Conservation (phyloP, 1,284 basidiomycete species). For the Schizophyllum amplum region DNA sequence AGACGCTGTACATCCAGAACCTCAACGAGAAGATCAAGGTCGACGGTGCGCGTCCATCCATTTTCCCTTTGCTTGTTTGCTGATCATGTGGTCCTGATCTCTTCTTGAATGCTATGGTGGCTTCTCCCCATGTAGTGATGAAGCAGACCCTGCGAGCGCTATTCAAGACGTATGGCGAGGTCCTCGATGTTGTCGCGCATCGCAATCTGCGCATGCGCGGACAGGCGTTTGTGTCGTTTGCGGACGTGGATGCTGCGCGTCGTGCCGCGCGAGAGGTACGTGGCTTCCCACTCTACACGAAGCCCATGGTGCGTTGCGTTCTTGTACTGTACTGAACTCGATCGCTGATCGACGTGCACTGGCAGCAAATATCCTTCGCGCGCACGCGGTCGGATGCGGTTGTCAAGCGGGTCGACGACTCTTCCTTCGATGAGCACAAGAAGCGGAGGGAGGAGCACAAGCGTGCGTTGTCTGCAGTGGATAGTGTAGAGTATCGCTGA, state of each 20-base stretch:
- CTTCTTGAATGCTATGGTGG: background rate
- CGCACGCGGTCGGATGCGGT: constrained; percentile 84
- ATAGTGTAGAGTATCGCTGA: constrained; percentile 6
- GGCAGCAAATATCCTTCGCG: constrained; percentile 86
- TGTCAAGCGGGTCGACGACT: constrained; percentile 64
- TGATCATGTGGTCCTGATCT: constrained; percentile 8
- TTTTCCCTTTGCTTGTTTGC: background rate
- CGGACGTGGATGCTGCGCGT: constrained; percentile 70
- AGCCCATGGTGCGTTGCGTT: constrained; percentile 74
- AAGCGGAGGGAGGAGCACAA: constrained; percentile 68
- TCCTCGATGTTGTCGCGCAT: constrained; percentile 91
- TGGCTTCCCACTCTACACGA: constrained; percentile 93
- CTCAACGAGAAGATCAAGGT: constrained; percentile 95
- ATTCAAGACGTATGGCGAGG: constrained; percentile 90
- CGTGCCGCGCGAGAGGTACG: constrained; percentile 89
- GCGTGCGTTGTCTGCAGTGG: constrained; percentile 40
- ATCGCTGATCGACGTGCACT: constrained; percentile 1
- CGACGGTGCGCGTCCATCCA: constrained; percentile 41
- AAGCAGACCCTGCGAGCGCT: constrained; percentile 84
- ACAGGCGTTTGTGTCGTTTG: constrained; percentile 95
- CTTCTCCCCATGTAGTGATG: constrained; percentile 43
- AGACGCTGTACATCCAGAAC: constrained; percentile 96
- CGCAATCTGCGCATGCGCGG: constrained; percentile 93
- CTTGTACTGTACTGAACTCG: background rate
- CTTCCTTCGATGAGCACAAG: constrained; percentile 72